Evolutionary conservation across 805 yeast species (phyloP).

Genomic region (Isabelozyma heimii): DNA sequence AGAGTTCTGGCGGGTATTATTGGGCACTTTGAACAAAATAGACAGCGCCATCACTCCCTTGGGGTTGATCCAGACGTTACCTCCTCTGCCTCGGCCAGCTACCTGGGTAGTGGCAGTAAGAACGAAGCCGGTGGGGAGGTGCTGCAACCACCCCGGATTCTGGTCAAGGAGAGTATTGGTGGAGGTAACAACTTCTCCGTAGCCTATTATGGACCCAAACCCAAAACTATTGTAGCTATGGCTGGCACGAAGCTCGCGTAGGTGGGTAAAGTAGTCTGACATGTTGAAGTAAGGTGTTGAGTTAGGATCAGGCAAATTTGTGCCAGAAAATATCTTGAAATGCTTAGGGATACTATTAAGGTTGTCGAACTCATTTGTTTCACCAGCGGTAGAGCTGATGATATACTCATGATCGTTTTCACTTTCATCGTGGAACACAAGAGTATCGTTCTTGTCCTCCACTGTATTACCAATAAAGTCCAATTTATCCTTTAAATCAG

Average conservation of each 20-base stretch:
- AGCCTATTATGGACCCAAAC: slow-evolving; percentile 64
- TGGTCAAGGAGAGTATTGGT: slow-evolving; percentile 77
- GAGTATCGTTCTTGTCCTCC: slow-evolving; percentile 58
- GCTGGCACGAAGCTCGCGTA: slow-evolving; percentile 25
- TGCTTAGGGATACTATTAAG: slow-evolving; percentile 56
- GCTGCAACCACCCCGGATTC: slow-evolving; percentile 56
- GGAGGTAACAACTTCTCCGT: slow-evolving; percentile 89
- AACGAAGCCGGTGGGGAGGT: slow-evolving; percentile 68
- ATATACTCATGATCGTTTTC: slow-evolving; percentile 16
- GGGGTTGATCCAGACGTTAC: slow-evolving; percentile 94
- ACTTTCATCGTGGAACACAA: slow-evolving; percentile 44
- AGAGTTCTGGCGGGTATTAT: slow-evolving; percentile 36
- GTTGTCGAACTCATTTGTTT: slow-evolving; percentile 31
- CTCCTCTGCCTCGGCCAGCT: slow-evolving; percentile 92
- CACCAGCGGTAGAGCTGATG: slow-evolving; percentile 5
- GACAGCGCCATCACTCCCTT: slow-evolving; percentile 87
- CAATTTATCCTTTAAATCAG: slow-evolving; percentile 38
- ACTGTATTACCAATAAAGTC: slow-evolving; percentile 29
- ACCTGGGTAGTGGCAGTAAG: slow-evolving; percentile 80
- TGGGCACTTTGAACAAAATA: slow-evolving; percentile 59
- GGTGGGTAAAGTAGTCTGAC: slow-evolving; percentile 46
- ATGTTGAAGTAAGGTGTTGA: slow-evolving; percentile 75
- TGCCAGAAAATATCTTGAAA: slow-evolving; percentile 44
- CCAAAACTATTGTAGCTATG: slow-evolving; percentile 3
- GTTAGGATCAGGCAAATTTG: slow-evolving; percentile 46